phyloP scores from a whole-genome alignment of 768 basidiomycete genomes.

The Plicaturopsis crispa region DNA sequence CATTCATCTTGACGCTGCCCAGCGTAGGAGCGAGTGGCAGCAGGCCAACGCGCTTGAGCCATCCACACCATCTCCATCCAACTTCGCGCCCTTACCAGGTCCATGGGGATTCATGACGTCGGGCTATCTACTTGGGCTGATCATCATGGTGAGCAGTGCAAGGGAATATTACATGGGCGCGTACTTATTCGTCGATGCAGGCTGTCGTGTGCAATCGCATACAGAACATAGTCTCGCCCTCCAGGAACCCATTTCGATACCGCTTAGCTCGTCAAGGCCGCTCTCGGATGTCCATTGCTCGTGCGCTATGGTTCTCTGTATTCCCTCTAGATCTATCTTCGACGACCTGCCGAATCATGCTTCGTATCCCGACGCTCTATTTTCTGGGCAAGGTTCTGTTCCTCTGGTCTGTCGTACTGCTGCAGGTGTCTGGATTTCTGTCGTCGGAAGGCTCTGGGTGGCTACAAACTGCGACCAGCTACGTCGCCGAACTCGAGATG shows the following conservation, averaged over 20 bases:
- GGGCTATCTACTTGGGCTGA: constrained; percentile 59
- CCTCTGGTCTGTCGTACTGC: constrained; percentile 49
- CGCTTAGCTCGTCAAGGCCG: background rate
- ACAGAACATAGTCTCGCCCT: constrained; percentile 71
- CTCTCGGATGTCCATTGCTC: constrained; percentile 10
- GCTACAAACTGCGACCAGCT: constrained; percentile 30
- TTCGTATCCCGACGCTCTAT: constrained; percentile 61
- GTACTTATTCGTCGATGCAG: no score
- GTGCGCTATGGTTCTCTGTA: constrained; percentile 28
- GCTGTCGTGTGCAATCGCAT: constrained; percentile 67
- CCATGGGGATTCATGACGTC: constrained; percentile 72
- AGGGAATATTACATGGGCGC: no score
- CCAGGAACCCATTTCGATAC: constrained; percentile 26
- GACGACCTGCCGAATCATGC: constrained; percentile 45
- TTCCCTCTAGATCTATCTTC: constrained; percentile 61
- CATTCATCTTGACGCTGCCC: no score
- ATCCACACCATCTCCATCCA: background rate
- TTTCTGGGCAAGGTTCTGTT: constrained; percentile 48
- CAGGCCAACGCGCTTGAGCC: no score
- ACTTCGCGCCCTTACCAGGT: constrained; percentile 33
- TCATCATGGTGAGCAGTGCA: constrained; percentile 47
- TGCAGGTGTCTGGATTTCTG: constrained; percentile 44
- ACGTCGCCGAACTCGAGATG: constrained; percentile 47
- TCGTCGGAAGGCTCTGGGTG: constrained; percentile 23
- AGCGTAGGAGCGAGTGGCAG: no score